These are phyloP conservation scores for Cytospora paraplurivora DNA, from an alignment of 2,329 filamentous ascomycete genomes.

Conservation along the genomic window DNA sequence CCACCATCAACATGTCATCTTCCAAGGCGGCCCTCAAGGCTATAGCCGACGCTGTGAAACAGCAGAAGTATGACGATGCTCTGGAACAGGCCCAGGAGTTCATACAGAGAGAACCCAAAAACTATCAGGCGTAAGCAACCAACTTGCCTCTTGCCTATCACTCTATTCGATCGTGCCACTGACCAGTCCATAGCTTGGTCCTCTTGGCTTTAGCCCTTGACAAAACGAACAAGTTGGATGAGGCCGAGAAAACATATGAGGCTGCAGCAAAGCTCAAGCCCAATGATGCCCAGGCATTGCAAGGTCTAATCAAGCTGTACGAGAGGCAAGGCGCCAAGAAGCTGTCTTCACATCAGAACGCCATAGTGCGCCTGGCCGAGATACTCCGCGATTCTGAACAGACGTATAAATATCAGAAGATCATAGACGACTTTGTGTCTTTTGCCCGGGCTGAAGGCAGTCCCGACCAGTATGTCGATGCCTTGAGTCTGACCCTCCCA, in stretches of 20 bases:
- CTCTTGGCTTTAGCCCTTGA: constrained; percentile 85
- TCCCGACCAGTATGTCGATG: constrained; percentile 71
- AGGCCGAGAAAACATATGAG: constrained; percentile 76
- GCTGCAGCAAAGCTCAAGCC: constrained; percentile 72
- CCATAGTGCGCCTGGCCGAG: constrained; percentile 71
- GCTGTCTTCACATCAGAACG: constrained; percentile 73
- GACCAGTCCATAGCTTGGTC: constrained; percentile 59
- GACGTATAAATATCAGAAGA: constrained; percentile 63
- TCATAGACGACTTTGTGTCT: constrained; percentile 77
- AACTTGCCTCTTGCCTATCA: background rate
- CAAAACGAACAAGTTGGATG: constrained; percentile 69
- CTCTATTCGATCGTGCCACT: constrained; percentile 20
- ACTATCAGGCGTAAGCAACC: constrained; percentile 76
- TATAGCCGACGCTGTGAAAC: constrained; percentile 75
- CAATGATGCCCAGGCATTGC: constrained; percentile 82
- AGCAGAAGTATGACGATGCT: constrained; percentile 77
- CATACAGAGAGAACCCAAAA: constrained; percentile 71
- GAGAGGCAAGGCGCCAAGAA: constrained; percentile 73
- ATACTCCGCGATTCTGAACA: constrained; percentile 71
- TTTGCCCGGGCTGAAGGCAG: constrained; percentile 75
- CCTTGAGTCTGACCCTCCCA: constrained; percentile 76
- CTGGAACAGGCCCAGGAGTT: constrained; percentile 68
- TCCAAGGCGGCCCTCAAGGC: constrained; percentile 78
- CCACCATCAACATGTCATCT: constrained; percentile 48
- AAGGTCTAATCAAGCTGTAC: constrained; percentile 83